Base-by-base conservation (phyloP, 1,139 yeast genomes). In the Taphrina sp. region DNA sequence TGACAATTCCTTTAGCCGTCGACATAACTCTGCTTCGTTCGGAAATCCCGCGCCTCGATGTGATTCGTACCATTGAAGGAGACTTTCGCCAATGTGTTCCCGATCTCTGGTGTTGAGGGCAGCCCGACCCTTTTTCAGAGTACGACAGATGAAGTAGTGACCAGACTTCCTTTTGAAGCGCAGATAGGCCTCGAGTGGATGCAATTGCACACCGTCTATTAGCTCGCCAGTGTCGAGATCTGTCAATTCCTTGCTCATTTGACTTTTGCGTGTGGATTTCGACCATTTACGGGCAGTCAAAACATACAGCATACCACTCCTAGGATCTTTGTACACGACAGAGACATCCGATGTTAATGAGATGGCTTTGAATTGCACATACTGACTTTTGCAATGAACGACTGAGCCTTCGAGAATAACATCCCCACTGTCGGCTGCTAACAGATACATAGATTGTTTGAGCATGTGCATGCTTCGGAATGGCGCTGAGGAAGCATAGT, bases 261-360 rank as follows among this genome's bases (percentile, higher is more conserved):
- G 7, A 23, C 31, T 10, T 12, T n/a, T 22, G 5, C 46, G 29
- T 23, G 14, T 14, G 12, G 24, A 20, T 12, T 37, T n/a, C 14
- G 54, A 34, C 54, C 54, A 49, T 7, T 28, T 29, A 12, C 54
- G 54, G 10, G 46, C 38, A 12, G 54, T 49, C 24, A 49, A 14
- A 7, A 39, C 33, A 10, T 29, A 49, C n/a, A 39, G 34, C 7
- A 33, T 10, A 5, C 54, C 38, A 5, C 39, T 14, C 19, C 31
- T 22, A 12, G 54, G 46, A 4, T 49, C 54, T 10, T 41, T 34
- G 22, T 49, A 49, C 10, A 49, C 24, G 34, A 49, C 54, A n/a
- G 46, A 28, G 1, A 34, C 46, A 33, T 38, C 39, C 5, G 46
- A 38, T 12, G 41, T 29, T 5, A 49, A 19, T 14, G 46, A 28